Percentiles rank a stretch among this genome's conserved stretches.
These are phyloP conservation scores for Oidium heveae DNA, from an alignment of 2,329 filamentous ascomycete genomes.

Conservation along the genomic window DNA sequence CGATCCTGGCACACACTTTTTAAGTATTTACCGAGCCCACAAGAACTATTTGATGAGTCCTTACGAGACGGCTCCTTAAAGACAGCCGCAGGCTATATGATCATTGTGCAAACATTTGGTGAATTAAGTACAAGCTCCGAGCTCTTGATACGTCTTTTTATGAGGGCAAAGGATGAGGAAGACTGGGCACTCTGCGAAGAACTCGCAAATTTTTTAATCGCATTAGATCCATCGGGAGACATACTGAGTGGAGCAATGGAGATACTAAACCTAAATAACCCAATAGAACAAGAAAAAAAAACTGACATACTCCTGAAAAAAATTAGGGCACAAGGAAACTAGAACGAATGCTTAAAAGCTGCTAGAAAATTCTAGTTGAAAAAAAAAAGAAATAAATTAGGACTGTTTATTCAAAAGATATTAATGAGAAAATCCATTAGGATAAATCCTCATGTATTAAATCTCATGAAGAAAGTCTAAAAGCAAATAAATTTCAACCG, in stretches of 20 bases:
- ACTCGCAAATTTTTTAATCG: slow-evolving; percentile 78
- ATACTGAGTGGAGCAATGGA: slow-evolving; percentile 51
- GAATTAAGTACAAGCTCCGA: slow-evolving; percentile 44
- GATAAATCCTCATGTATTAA: too few relatives aligned
- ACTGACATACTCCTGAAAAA: slow-evolving; percentile 16
- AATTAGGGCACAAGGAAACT: too few relatives aligned
- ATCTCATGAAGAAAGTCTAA: too few relatives aligned
- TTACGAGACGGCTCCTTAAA: slow-evolving; percentile 66
- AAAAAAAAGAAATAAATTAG: too few relatives aligned
- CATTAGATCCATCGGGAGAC: slow-evolving; percentile 65
- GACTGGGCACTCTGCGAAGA: slow-evolving; percentile 96
- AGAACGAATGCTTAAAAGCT: too few relatives aligned
- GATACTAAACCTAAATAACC: slow-evolving; percentile 25
- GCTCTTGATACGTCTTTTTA: slow-evolving; percentile 59
- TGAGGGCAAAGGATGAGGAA: slow-evolving; percentile 53
- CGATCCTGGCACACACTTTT: slow-evolving; percentile 90
- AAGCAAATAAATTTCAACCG: too few relatives aligned
- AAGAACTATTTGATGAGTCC: slow-evolving; percentile 82
- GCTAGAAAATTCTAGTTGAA: too few relatives aligned
- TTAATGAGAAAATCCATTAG: too few relatives aligned
- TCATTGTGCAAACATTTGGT: slow-evolving; percentile 68
- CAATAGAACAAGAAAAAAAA: slow-evolving; percentile 12
- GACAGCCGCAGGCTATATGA: slow-evolving; percentile 86
- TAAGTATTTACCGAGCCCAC: slow-evolving; percentile 66
- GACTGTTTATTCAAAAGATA: too few relatives aligned